phyloP scores from a whole-genome alignment of 225 moss, liverwort and hornwort genomes.

The Marchantia paleacea region DNA sequence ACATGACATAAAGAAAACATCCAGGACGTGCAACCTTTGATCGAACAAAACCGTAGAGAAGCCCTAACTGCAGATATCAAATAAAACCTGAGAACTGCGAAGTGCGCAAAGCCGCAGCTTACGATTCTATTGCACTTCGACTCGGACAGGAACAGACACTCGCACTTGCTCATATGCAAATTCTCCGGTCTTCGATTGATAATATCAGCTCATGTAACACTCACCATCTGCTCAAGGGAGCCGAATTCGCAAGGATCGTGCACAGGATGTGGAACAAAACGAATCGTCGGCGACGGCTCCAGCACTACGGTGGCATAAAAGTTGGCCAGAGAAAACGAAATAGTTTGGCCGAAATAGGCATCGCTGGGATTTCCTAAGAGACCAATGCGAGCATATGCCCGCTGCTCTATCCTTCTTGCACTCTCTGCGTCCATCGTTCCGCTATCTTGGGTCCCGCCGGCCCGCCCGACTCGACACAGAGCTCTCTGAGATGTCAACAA shows the following conservation, averaged over 20 bases:
- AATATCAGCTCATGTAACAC: background rate
- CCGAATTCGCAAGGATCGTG: constrained; percentile 72
- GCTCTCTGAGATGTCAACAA: no score
- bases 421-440: constrained; percentile 7
- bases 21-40: no score
- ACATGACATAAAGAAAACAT: no score
- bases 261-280: constrained; percentile 59
- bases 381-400: constrained; percentile 79
- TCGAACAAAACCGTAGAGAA: no score
- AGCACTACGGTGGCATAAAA: constrained; percentile 73
- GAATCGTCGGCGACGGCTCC: constrained; percentile 61
- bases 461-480: no score
- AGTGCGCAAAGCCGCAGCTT: no score
- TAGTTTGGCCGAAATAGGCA: constrained; percentile 77
- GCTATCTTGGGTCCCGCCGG: background rate
- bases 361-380: constrained; percentile 94
- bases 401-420: constrained; percentile 49
- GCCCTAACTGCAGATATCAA: no score
- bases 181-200: no score
- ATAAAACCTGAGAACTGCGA: no score
- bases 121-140: no score
- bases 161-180: no score
- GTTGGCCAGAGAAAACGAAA: constrained; percentile 81
- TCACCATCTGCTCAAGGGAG: constrained; percentile 74
- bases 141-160: no score